Evolutionary conservation across 2,329 filamentous ascomycete genomes (phyloP).

Genomic region (Pseudogymnoascus sp.): DNA sequence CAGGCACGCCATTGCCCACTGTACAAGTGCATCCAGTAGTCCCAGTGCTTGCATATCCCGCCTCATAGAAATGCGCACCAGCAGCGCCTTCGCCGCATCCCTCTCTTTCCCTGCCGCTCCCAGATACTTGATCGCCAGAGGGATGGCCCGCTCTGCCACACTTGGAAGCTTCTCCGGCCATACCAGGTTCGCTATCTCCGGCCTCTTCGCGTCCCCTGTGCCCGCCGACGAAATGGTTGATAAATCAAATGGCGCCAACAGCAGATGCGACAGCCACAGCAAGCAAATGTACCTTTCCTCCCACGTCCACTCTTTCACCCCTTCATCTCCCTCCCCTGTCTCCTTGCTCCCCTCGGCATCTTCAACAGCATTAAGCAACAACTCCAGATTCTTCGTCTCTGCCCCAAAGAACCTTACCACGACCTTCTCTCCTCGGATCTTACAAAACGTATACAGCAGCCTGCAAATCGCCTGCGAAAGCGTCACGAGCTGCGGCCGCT

Average conservation of each 20-base stretch:
- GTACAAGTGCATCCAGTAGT: constrained; percentile 60
- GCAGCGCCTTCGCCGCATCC: constrained; percentile 75
- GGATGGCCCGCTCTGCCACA: constrained; percentile 64
- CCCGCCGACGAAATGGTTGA: constrained; percentile 69
- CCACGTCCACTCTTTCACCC: constrained; percentile 56
- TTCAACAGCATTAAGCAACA: constrained; percentile 70
- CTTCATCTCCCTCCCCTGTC: constrained; percentile 17
- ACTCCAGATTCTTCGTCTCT: constrained; percentile 78
- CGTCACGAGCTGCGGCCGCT: constrained; percentile 34
- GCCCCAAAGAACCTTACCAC: constrained; percentile 87
- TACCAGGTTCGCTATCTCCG: constrained; percentile 42
- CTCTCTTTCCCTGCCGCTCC: constrained; percentile 76
- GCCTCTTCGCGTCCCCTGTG: constrained; percentile 41
- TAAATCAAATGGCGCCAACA: constrained; percentile 85
- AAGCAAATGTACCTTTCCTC: constrained; percentile 83
- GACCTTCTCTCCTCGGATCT: constrained; percentile 88
- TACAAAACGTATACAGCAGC: constrained; percentile 85
- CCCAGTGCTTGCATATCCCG: constrained; percentile 80
- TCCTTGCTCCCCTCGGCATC: constrained; percentile 35
- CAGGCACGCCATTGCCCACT: constrained; percentile 64
- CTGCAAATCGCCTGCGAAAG: constrained; percentile 60
- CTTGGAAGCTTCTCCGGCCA: constrained; percentile 59
- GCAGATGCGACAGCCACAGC: constrained; percentile 77
- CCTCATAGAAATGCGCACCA: constrained; percentile 76
- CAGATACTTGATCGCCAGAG: constrained; percentile 66